Evolutionary conservation across 495 filamentous ascomycete genomes (phyloP).

Genomic region (Penicillium verhagenii): DNA sequence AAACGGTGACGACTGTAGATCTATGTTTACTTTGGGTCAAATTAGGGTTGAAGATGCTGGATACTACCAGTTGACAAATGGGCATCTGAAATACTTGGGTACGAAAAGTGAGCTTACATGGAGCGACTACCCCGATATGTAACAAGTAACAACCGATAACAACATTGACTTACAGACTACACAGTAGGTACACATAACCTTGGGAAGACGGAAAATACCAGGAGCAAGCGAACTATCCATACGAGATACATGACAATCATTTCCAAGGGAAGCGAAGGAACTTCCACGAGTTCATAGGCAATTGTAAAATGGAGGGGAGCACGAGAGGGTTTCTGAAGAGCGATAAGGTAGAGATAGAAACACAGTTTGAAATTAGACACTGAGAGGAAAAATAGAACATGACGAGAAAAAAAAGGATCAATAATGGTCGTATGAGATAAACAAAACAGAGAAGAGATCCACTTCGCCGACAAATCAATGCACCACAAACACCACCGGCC

Average conservation of each 20-base stretch:
- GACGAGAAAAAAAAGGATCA: conserved; percentile 9
- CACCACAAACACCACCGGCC: conserved; percentile 49
- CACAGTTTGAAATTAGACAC: conserved; percentile 25
- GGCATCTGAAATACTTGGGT: too few relatives aligned
- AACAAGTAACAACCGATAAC: too few relatives aligned
- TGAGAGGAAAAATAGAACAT: conserved; percentile 12
- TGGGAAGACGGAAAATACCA: background rate
- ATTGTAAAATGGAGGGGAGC: too few relatives aligned
- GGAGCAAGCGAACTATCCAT: background rate
- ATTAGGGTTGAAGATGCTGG: too few relatives aligned
- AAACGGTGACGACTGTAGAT: background rate
- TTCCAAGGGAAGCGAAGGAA: background rate
- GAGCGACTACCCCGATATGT: too few relatives aligned
- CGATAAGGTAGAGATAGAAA: conserved; percentile 1
- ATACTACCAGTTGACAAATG: too few relatives aligned
- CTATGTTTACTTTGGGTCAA: background rate
- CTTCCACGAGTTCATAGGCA: too few relatives aligned
- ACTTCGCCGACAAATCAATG: conserved; percentile 36
- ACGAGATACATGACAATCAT: background rate
- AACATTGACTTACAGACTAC: background rate
- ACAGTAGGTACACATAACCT: too few relatives aligned
- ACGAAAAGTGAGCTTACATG: too few relatives aligned
- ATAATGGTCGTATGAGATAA: conserved; percentile 23
- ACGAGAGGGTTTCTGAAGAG: too few relatives aligned
- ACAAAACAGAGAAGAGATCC: conserved; percentile 28